These are phyloP conservation scores for Candida xyloterini DNA, from an alignment of 805 yeast species.

Conservation along the genomic window DNA sequence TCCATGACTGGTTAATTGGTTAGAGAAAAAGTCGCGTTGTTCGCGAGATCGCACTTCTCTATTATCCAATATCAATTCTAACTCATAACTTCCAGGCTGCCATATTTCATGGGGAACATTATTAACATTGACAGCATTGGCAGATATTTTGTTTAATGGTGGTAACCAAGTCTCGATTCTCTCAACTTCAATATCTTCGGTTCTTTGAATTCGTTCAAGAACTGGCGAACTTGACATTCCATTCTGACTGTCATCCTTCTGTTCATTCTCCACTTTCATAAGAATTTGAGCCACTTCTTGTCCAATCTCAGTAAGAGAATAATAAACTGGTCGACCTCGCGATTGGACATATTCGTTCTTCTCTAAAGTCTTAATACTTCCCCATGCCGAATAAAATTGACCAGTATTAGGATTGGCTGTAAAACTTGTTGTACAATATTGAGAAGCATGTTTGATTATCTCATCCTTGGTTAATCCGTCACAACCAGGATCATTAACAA, in stretches of 20 bases:
- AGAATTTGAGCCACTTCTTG: conserved; percentile 56
- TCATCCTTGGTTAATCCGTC: conserved; percentile 65
- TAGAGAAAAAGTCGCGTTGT: conserved; percentile 69
- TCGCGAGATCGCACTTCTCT: conserved; percentile 70
- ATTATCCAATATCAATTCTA: conserved; percentile 69
- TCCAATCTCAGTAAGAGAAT: conserved; percentile 70
- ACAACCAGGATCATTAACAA: conserved; percentile 43
- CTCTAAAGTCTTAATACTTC: conserved; percentile 57
- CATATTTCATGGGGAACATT: conserved; percentile 47
- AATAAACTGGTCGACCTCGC: conserved; percentile 58
- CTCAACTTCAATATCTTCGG: not conserved
- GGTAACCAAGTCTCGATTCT: conserved; percentile 7
- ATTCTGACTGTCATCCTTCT: conserved; percentile 4
- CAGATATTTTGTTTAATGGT: conserved; percentile 1
- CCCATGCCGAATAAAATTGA: conserved; percentile 76
- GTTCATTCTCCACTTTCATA: conserved; percentile 40
- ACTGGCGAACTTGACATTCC: conserved; percentile 16
- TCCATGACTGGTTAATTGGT: conserved; percentile 47
- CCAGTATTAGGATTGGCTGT: conserved; percentile 55
- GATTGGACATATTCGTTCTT: conserved; percentile 56
- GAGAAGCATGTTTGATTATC: conserved; percentile 50
- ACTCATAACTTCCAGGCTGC: conserved; percentile 56
- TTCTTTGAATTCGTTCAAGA: conserved; percentile 6
- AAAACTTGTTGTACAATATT: conserved; percentile 58
- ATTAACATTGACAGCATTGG: conserved; percentile 1